Conservation (phyloP, 306 rosid species). For the Gynostemma pentaphyllum region DNA sequence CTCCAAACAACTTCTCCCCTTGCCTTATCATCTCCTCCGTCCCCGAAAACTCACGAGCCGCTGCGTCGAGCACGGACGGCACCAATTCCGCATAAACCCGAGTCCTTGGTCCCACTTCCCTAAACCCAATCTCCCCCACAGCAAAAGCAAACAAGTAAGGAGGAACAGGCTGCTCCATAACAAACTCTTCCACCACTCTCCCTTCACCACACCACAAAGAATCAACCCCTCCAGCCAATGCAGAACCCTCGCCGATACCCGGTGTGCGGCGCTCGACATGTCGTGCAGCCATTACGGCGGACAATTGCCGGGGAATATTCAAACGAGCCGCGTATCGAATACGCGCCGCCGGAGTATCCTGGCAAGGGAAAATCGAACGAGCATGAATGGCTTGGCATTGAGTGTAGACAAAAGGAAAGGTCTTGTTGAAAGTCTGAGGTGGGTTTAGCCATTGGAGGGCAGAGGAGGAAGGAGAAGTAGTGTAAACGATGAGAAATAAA, state of each 20-base stretch:
- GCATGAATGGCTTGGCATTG: constrained; percentile 96
- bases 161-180: constrained; percentile 81
- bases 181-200: constrained; percentile 79
- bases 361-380: constrained; percentile 74
- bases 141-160: constrained; percentile 90
- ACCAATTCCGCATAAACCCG: constrained; percentile 68
- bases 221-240: constrained; percentile 20
- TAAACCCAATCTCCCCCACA: constrained; percentile 52
- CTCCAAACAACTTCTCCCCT: constrained; percentile 71
- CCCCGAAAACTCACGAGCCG: constrained; percentile 64
- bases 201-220: constrained; percentile 44
- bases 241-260: constrained; percentile 24
- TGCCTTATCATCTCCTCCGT: constrained; percentile 77
- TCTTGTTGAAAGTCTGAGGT: constrained; percentile 61
- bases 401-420: constrained; percentile 67
- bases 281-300: constrained; percentile 74
- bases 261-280: constrained; percentile 42
- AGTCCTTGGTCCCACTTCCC: constrained; percentile 86
- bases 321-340: constrained; percentile 38
- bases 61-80: constrained; percentile 39
- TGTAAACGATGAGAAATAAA: constrained; percentile 35
- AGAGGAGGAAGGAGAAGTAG: constrained; percentile 63
- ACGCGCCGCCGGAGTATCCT: constrained; percentile 87
- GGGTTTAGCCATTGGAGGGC: constrained; percentile 90
- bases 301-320: constrained; percentile 46